Base-by-base conservation (phyloP, 768 basidiomycete genomes). In the Phallus indusiatus region DNA sequence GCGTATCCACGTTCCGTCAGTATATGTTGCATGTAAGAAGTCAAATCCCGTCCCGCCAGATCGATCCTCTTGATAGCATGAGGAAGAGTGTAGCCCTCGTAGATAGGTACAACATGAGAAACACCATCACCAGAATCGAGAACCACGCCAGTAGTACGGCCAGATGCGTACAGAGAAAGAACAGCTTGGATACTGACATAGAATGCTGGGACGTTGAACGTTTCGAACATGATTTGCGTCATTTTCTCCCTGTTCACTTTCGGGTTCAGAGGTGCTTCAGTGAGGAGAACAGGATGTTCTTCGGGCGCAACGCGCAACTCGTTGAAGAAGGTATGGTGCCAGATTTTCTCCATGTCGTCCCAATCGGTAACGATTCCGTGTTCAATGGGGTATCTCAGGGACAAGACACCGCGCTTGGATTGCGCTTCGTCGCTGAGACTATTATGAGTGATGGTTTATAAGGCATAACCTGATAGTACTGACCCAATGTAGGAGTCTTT, bases 171-270 rank as follows among this genome's bases (percentile, higher is more conserved):
- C 37, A 84, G 78, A 51, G 89, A 91, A 42, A 94, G 80, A 56
- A 93, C 90, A 70, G 90, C 90, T 76, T 94, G 91, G 73, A 93
- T 91, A 55, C 86, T 80, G 65, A 92, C 89, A 78, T 92, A 92
- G 81, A 93, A 90, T 10, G 91, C 90, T 60, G 90, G 91, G 12
- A 84, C 86, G 72, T 92, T 93, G 82, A 93, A 93, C 14, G 90
- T 94, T 77, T 94, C 90, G 73, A 94, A 94, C 90, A 93, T 92
- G 82, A 91, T 92, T 73, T 94, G 90, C 63, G 90, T 92, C 86
- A 88, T 91, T 81, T 91, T 90, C 78, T 92, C 90, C 67, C 90
- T 77, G 77, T 93, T 93, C 59, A 86, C 86, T 77, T 93, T 93
- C 66, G 91, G 90, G 78, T 94, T 94, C 65, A 92, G 81, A 18